A percentile compares a stretch with the other conserved stretches of the same genome.
Evolutionary conservation across 805 yeast species (phyloP).

Genomic region (Yarrowia phangngaensis): DNA sequence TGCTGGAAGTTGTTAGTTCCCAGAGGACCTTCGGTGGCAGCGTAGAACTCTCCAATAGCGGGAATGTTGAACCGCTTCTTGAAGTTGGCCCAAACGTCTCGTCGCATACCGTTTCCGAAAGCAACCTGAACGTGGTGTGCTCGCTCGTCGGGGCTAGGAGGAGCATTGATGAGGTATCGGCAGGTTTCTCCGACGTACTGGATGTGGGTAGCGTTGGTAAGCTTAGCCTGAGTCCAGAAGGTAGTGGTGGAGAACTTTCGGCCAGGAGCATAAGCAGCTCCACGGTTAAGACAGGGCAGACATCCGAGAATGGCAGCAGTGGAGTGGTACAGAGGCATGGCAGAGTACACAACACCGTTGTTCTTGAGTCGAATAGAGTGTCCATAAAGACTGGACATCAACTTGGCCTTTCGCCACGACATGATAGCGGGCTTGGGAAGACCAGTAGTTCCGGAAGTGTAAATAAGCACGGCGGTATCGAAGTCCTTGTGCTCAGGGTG

Average conservation of each 20-base stretch:
- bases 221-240: slow-evolving; percentile 84
- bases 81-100: slow-evolving; percentile 82
- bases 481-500: slow-evolving; percentile 54
- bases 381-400: slow-evolving; percentile 70
- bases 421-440: slow-evolving; percentile 89
- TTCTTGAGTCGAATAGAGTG: slow-evolving; percentile 57
- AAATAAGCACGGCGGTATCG: slow-evolving; percentile 68
- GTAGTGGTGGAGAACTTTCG: slow-evolving; percentile 77
- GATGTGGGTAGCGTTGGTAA: slow-evolving; percentile 68
- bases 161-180: slow-evolving; percentile 69
- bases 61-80: slow-evolving; percentile 70
- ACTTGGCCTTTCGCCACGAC: slow-evolving; percentile 80
- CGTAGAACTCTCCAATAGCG: slow-evolving; percentile 85
- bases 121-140: slow-evolving; percentile 64
- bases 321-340: slow-evolving; percentile 95
- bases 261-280: slow-evolving; percentile 74
- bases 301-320: slow-evolving; percentile 87
- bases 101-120: slow-evolving; percentile 85
- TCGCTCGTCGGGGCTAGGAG: slow-evolving; percentile 57
- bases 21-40: slow-evolving; percentile 88
- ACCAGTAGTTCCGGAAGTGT: slow-evolving; percentile 94
- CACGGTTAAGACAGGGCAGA: slow-evolving; percentile 51
- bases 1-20: slow-evolving; percentile 77
- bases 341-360: slow-evolving; percentile 65
- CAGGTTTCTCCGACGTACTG: slow-evolving; percentile 96